Evolutionary conservation across 2,329 filamentous ascomycete genomes (phyloP).

Genomic region (Ophiocordyceps camponoti-rufipedis): DNA sequence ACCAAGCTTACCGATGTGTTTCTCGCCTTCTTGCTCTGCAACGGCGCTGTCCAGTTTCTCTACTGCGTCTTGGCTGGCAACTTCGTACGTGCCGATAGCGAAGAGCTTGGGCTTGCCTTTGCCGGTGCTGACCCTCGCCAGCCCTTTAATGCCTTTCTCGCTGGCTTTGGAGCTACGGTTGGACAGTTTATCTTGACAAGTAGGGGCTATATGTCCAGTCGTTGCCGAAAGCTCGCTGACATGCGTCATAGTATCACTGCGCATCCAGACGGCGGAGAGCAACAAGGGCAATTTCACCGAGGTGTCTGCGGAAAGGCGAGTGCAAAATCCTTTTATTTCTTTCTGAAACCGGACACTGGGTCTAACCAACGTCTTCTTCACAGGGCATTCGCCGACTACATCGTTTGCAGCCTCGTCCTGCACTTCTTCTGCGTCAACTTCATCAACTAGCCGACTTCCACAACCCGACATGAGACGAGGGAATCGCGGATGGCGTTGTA

Average conservation of each 20-base stretch:
- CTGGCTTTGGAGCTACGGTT: constrained; percentile 84
- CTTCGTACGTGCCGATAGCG: constrained; percentile 49
- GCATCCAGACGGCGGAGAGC: constrained; percentile 78
- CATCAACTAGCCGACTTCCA: constrained; percentile 56
- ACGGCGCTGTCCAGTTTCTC: constrained; percentile 79
- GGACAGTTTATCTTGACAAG: constrained; percentile 95
- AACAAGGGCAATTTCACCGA: constrained; percentile 62
- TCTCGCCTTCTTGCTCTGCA: constrained; percentile 68
- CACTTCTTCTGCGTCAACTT: constrained; percentile 99
- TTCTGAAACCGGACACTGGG: background rate
- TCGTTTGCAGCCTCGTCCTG: constrained; percentile 85
- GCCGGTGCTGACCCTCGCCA: constrained; percentile 19
- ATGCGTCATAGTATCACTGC: constrained; percentile 40
- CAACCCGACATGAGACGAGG: background rate
- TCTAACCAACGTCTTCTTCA: constrained; percentile 5
- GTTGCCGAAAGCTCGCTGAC: constrained; percentile 1
- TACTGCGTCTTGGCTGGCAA: constrained; percentile 89
- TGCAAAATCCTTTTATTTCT: too few relatives aligned
- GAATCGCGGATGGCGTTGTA: background rate
- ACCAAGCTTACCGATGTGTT: constrained; percentile 87
- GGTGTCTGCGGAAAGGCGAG: constrained; percentile 65
- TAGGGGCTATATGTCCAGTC: constrained; percentile 17
- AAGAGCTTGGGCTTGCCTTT: background rate
- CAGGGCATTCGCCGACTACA: constrained; percentile 89
- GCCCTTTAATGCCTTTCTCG: constrained; percentile 98